These are phyloP conservation scores for Hymenoscyphus infarciens DNA, from an alignment of 2,329 filamentous ascomycete genomes.

Conservation along the genomic window DNA sequence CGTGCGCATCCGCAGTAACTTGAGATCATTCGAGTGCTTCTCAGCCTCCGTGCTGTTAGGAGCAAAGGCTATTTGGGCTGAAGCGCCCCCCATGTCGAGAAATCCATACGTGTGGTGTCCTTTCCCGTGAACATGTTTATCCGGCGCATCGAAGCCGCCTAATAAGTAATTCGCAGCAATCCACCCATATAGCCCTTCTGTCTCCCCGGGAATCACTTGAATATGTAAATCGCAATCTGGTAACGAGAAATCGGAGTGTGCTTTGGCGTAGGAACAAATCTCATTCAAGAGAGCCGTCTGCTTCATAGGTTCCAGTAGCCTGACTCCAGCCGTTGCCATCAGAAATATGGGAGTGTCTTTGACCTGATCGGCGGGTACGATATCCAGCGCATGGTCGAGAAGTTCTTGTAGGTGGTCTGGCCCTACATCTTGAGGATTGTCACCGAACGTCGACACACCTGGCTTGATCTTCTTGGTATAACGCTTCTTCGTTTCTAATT, in stretches of 20 bases:
- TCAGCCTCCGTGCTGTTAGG: slow-evolving; percentile 87
- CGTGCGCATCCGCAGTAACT: slow-evolving; percentile 77
- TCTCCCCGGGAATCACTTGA: slow-evolving; percentile 92
- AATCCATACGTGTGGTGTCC: slow-evolving; percentile 95
- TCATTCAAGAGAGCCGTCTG: slow-evolving; percentile 69
- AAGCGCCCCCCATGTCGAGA: slow-evolving; percentile 96
- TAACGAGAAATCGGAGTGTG: slow-evolving; percentile 74
- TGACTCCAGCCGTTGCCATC: slow-evolving; percentile 93
- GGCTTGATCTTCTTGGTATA: slow-evolving; percentile 95
- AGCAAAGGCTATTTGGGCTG: slow-evolving; percentile 95
- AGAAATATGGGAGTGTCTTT: slow-evolving; percentile 88
- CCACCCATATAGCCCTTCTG: slow-evolving; percentile 95
- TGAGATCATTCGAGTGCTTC: slow-evolving; percentile 87
- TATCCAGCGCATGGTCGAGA: slow-evolving; percentile 73
- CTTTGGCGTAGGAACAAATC: slow-evolving; percentile 77
- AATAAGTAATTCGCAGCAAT: slow-evolving; percentile 94
- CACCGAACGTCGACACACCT: slow-evolving; percentile 85
- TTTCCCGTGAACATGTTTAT: slow-evolving; percentile 75
- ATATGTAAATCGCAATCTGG: slow-evolving; percentile 89
- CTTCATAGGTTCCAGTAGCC: slow-evolving; percentile 71
- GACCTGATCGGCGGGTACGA: slow-evolving; percentile 73
- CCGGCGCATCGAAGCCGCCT: slow-evolving; percentile 78
- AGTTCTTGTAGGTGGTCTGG: slow-evolving; percentile 76
- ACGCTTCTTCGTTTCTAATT: slow-evolving; percentile 76
- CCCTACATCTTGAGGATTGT: slow-evolving; percentile 72